Evolutionary conservation across 208 protist genomes (phyloP).

Genomic region (Novymonas esmeraldas): DNA sequence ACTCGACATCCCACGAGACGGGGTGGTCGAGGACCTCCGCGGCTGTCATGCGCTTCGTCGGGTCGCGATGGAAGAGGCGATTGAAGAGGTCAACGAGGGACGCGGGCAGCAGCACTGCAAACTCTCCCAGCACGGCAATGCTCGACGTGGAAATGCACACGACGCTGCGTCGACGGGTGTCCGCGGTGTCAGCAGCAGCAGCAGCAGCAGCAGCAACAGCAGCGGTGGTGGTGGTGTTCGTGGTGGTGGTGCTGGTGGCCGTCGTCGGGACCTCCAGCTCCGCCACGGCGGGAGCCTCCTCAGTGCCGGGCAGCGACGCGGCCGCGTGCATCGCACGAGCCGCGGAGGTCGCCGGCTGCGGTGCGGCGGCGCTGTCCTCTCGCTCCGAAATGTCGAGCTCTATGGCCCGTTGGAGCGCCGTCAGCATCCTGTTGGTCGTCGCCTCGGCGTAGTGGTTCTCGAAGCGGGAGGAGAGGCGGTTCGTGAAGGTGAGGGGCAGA

Average conservation of each 20-base stretch:
- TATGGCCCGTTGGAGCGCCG: slow-evolving; percentile 47
- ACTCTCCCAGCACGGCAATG: slow-evolving; percentile 40
- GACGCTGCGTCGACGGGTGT: slow-evolving; percentile 30
- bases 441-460: slow-evolving; percentile 50
- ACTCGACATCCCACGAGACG: slow-evolving; percentile 77
- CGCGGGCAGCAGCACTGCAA: slow-evolving; percentile 48
- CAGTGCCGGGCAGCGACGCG: background rate
- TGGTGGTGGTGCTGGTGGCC: background rate
- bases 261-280: slow-evolving; percentile 1
- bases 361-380: slow-evolving; percentile 8
- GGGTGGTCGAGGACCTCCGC: slow-evolving; percentile 77
- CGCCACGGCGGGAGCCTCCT: background rate
- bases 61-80: slow-evolving; percentile 68
- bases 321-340: too few species aligned
- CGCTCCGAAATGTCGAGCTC: slow-evolving; percentile 24
- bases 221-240: too few species aligned
- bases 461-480: slow-evolving; percentile 36
- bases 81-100: slow-evolving; percentile 76
- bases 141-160: slow-evolving; percentile 50
- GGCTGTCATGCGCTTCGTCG: slow-evolving; percentile 70
- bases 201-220: background rate
- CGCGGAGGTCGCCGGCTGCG: too few species aligned
- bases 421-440: slow-evolving; percentile 41
- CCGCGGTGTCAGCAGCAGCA: background rate
- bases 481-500: slow-evolving; percentile 60